Evolutionary conservation across 2,329 filamentous ascomycete species (phyloP), one percentile per base, ranked within the genome.

Genomic region (Talaromyces pinophilus): DNA sequence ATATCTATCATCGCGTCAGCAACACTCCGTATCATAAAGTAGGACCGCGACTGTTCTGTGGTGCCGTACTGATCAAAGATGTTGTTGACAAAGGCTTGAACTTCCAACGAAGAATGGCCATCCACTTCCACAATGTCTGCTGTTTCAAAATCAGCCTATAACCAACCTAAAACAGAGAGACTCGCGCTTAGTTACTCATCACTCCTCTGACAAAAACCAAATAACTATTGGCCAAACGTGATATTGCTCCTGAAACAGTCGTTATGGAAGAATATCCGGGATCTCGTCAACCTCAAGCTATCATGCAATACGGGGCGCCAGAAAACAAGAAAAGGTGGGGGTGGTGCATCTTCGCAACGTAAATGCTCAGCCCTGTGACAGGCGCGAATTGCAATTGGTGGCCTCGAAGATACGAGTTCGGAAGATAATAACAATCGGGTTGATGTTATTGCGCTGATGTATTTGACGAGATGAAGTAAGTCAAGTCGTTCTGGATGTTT

Each of bases 31-130:
- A 28, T 17, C 10, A 11, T 19, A 2, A n/a, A 17, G 10, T 11
- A 55, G 8, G n/a, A 57, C 5, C 3, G 52, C 4, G 10, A 40
- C 2, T 40, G n/a, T 13, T 54, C 13, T 42, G 48, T 10, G 28
- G 22, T 33, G 46, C 19, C 50, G 5, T 59, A 64, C 62, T 64
- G 50, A 19, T 64, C 62, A 59, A 64, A 57, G 10, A 64, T 64
- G 30, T 59, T 48, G 30, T 64, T 59, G n/a, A 64, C 38, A 50
- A 64, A 64, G 38, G 40, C 52, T 40, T 64, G 62, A 22, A 30
- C 52, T 30, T 57, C 62, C 2, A 25, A 57, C 30, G 50, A 59
- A 64, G 62, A 59, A 44, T 46, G 22, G 22, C 40, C 62, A 54
- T 44, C 42, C 15, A 22, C 62, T 28, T 35, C 42, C 28, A 22